A percentile compares a stretch with the other conserved stretches of the same genome.
Evolutionary conservation across 768 basidiomycete species (phyloP).

Genomic region (Mycena belliarum): DNA sequence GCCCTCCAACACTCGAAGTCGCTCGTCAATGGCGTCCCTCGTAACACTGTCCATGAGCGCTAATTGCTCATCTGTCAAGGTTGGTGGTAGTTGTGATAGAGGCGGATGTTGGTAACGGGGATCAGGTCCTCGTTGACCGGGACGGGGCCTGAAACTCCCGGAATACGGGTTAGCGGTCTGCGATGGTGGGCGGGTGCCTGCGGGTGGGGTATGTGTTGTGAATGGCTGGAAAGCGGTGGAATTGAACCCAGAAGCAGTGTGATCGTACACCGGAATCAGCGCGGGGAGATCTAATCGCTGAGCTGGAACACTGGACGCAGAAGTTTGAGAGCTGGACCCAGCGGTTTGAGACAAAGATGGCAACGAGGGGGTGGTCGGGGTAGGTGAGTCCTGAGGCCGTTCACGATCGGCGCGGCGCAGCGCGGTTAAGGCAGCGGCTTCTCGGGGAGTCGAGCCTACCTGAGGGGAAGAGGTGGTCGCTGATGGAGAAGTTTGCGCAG

Average conservation of each 20-base stretch:
- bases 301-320: constrained; percentile 1
- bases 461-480: constrained; percentile 2
- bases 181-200: constrained; percentile 3
- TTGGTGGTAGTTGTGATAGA: constrained; percentile 42
- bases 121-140: constrained; percentile 15
- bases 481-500: constrained; percentile 1
- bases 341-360: constrained; percentile 5
- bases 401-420: constrained; percentile 46
- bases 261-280: constrained; percentile 36
- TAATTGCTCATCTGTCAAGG: constrained; percentile 63
- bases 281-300: constrained; percentile 24
- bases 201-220: constrained; percentile 1
- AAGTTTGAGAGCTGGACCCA: neutral
- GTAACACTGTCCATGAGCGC: constrained; percentile 65
- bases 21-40: constrained; percentile 82
- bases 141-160: constrained; percentile 8
- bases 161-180: neutral
- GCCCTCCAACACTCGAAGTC: constrained; percentile 74
- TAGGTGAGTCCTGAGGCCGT: constrained; percentile 11
- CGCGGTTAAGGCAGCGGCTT: constrained; percentile 70
- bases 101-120: constrained; percentile 14
- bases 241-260: constrained; percentile 19
- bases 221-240: neutral
- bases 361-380: constrained; percentile 8
- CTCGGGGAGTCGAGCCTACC: constrained; percentile 35